Conservation (phyloP, 2,329 filamentous ascomycete species). For the Talaromyces piceae region DNA sequence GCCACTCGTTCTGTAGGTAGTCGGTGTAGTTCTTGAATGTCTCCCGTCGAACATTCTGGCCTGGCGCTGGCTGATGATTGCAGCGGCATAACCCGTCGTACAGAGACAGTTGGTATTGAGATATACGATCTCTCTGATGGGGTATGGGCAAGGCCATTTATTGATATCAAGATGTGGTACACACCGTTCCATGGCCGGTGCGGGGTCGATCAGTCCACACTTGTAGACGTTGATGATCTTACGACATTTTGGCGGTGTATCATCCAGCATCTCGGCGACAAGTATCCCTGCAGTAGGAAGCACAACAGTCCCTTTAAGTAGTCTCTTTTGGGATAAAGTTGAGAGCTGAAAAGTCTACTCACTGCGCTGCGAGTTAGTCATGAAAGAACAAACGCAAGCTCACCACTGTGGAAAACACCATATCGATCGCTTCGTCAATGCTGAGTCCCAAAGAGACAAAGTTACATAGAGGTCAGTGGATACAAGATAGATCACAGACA, state of each 20-base stretch:
- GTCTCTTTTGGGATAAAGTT: background rate
- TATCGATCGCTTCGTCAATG: no score
- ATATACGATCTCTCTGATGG: constrained; percentile 2
- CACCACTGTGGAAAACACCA: no score
- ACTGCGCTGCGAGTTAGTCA: no score
- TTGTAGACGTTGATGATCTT: constrained; percentile 6
- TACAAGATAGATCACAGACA: no score
- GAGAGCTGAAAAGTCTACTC: no score
- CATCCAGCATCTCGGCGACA: background rate
- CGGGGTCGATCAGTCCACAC: constrained; percentile 1
- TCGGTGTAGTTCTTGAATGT: constrained; percentile 4
- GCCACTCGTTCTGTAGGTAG: constrained; percentile 5
- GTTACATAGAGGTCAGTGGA: no score
- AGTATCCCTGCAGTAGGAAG: background rate
- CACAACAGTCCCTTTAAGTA: background rate
- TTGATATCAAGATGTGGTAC: constrained; percentile 4
- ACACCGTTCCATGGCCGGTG: constrained; percentile 2
- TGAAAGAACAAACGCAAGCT: no score
- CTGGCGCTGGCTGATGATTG: background rate
- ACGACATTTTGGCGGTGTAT: background rate
- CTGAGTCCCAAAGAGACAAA: no score
- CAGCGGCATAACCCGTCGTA: background rate
- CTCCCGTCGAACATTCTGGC: background rate
- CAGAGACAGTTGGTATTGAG: constrained; percentile 1
- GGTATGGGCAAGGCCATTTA: constrained; percentile 6